phyloP scores from a whole-genome alignment of 2,329 filamentous ascomycete genomes.

The Aspergillus quadrilineatus region DNA sequence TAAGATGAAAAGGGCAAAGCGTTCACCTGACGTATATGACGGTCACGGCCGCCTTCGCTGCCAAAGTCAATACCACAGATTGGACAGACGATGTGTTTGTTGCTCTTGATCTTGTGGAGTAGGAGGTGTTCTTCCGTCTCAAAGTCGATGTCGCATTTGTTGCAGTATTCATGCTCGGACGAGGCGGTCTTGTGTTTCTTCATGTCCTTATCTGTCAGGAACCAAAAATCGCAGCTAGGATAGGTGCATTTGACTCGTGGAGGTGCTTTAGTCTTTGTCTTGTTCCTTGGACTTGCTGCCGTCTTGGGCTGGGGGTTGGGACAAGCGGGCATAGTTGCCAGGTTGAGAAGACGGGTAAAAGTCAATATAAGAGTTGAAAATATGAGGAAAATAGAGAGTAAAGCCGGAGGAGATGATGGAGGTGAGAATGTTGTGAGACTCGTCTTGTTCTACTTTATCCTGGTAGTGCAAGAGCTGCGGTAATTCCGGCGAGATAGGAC shows the following conservation, averaged over 20 bases:
- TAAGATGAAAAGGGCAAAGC: neutral
- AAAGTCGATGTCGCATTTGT: slow-evolving; percentile 47
- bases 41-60: slow-evolving; percentile 51
- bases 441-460: neutral
- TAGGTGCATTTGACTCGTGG: slow-evolving; percentile 46
- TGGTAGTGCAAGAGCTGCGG: neutral
- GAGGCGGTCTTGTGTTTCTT: slow-evolving; percentile 51
- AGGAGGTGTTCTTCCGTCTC: slow-evolving; percentile 45
- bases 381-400: neutral
- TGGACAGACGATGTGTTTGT: slow-evolving; percentile 54
- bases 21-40: slow-evolving; percentile 52
- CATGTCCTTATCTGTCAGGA: slow-evolving; percentile 49
- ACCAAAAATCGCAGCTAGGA: slow-evolving; percentile 46
- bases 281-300: neutral
- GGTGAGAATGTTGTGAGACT: neutral
- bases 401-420: neutral
- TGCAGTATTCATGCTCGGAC: slow-evolving; percentile 43
- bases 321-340: neutral
- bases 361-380: neutral
- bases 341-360: neutral
- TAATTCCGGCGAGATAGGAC: neutral
- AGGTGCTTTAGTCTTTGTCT: neutral
- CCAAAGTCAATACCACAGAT: slow-evolving; percentile 59
- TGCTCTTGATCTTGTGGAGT: slow-evolving; percentile 50
- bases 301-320: neutral